Evolutionary conservation across 768 basidiomycete genomes (phyloP).

Genomic region (Lepiota brunneoincarnata): DNA sequence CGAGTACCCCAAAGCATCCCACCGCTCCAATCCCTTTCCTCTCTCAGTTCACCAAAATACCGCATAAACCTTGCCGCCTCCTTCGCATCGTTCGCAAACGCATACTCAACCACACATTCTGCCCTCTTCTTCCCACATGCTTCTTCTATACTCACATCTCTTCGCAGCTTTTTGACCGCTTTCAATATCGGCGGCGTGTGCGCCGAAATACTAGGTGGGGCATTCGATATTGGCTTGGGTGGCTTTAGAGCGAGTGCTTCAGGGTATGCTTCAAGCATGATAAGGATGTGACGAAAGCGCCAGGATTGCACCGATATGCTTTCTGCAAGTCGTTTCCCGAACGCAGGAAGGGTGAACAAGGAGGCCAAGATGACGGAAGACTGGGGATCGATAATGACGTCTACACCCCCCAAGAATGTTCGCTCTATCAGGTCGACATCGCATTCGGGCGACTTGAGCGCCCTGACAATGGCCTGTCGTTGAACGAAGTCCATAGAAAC

Average conservation of each 20-base stretch:
- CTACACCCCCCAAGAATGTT: constrained; percentile 52
- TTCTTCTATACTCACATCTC: constrained; percentile 61
- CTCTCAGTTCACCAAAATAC: constrained; percentile 56
- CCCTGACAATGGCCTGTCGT: constrained; percentile 56
- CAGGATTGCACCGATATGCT: constrained; percentile 58
- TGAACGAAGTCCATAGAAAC: constrained; percentile 69
- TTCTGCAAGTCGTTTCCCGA: constrained; percentile 40
- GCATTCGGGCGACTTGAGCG: constrained; percentile 42
- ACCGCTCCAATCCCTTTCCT: constrained; percentile 37
- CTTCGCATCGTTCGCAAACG: constrained; percentile 58
- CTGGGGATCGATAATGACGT: constrained; percentile 67
- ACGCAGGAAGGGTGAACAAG: constrained; percentile 46
- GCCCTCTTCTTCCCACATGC: constrained; percentile 50
- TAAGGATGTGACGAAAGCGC: constrained; percentile 50
- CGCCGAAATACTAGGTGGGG: constrained; percentile 32
- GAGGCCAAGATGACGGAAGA: constrained; percentile 53
- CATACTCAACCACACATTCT: constrained; percentile 44
- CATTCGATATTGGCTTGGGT: constrained; percentile 10
- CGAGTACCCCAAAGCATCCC: constrained; percentile 58
- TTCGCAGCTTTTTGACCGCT: constrained; percentile 63
- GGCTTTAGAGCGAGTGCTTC: constrained; percentile 34
- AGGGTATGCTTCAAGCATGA: constrained; percentile 71
- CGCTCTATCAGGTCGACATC: constrained; percentile 64
- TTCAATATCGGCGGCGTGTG: constrained; percentile 70
- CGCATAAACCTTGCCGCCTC: constrained; percentile 58